Evolutionary conservation across 208 protist species (phyloP).

Genomic region (Leishmania gerbilli): DNA sequence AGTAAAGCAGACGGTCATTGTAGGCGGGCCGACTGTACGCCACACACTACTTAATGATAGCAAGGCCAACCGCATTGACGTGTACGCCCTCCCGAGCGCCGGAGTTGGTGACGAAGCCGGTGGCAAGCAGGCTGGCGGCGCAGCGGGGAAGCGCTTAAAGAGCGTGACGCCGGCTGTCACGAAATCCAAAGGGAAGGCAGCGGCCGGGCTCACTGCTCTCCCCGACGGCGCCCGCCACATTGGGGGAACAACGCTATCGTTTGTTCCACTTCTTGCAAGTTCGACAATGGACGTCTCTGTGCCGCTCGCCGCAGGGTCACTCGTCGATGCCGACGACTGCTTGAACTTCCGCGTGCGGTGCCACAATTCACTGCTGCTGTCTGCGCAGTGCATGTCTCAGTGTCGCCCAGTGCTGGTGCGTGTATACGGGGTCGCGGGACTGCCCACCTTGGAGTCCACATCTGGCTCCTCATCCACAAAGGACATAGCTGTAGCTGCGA

Average conservation of each 20-base stretch:
- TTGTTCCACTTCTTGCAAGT: constrained; percentile 24
- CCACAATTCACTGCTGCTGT: constrained; percentile 20
- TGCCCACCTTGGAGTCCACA: constrained; percentile 3
- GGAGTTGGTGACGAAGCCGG: constrained; percentile 4
- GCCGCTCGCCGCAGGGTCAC: constrained; percentile 8
- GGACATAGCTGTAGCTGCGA: neutral
- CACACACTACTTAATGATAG: constrained; percentile 19
- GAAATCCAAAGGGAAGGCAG: constrained; percentile 18
- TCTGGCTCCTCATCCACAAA: neutral
- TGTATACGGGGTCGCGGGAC: constrained; percentile 16
- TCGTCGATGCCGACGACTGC: neutral
- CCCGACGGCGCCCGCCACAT: constrained; percentile 23
- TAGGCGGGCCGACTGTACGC: constrained; percentile 2
- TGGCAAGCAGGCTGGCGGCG: neutral
- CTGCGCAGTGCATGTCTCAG: constrained; percentile 17
- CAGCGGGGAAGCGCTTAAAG: constrained; percentile 3
- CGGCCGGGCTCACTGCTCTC: neutral
- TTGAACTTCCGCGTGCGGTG: constrained; percentile 29
- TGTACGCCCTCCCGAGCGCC: constrained; percentile 12
- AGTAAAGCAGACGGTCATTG: constrained; percentile 10
- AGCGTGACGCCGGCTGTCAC: neutral
- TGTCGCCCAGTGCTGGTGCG: constrained; percentile 31
- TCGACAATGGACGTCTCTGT: constrained; percentile 18
- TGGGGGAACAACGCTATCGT: constrained; percentile 13
- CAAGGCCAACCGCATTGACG: constrained; percentile 28